Percentiles rank a stretch among this genome's conserved stretches.
Evolutionary conservation across 2,329 filamentous ascomycete genomes (phyloP).

Genomic region (Trichoderma simmonsii): DNA sequence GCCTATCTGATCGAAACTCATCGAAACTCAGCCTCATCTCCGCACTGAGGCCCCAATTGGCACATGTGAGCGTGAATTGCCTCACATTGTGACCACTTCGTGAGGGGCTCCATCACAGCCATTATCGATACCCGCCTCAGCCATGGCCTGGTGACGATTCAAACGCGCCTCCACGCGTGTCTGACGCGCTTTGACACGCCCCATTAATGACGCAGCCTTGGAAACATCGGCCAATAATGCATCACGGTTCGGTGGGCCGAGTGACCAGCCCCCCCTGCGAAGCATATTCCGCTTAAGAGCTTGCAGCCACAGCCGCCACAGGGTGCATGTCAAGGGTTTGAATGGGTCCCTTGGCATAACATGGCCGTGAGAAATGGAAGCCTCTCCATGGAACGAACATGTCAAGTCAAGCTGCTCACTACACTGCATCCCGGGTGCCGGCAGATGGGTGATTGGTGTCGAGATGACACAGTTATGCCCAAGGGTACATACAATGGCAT

Average conservation of each 20-base stretch:
- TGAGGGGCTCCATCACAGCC: neutral
- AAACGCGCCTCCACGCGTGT: conserved; percentile 13
- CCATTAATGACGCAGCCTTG: conserved; percentile 13
- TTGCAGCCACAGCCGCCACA: conserved; percentile 8
- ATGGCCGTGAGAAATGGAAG: neutral
- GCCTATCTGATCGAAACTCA: neutral
- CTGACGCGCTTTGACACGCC: conserved; percentile 13
- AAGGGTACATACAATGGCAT: neutral
- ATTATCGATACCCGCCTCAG: conserved; percentile 4
- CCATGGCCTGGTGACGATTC: neutral
- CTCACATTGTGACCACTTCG: neutral
- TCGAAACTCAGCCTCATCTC: neutral
- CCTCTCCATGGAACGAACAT: neutral
- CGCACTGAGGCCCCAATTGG: neutral
- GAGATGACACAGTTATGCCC: neutral
- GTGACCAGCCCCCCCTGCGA: conserved; percentile 3
- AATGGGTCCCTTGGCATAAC: neutral
- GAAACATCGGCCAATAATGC: neutral
- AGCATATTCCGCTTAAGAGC: conserved; percentile 12
- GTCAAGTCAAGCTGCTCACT: neutral
- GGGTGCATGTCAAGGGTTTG: neutral
- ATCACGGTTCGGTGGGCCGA: neutral
- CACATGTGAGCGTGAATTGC: neutral
- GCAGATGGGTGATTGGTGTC: neutral
- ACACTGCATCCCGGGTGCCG: neutral